These are phyloP conservation scores for Fonsecaea nubica DNA, from an alignment of 2,329 filamentous ascomycete genomes.

Conservation along the genomic window DNA sequence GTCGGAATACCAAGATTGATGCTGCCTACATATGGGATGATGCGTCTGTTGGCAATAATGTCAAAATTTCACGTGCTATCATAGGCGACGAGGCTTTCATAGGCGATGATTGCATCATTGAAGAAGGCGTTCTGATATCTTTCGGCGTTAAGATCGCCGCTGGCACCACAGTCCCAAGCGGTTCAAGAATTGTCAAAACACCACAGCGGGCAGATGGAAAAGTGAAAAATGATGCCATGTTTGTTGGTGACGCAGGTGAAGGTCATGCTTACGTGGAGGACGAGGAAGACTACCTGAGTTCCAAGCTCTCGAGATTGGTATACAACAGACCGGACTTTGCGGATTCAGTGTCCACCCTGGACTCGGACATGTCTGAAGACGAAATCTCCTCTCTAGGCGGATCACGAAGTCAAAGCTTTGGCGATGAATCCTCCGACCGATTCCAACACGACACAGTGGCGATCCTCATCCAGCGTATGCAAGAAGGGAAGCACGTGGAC, in stretches of 20 bases:
- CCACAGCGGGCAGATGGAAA: constrained; percentile 15
- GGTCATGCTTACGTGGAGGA: constrained; percentile 70
- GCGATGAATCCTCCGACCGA: constrained; percentile 60
- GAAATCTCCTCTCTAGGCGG: constrained; percentile 48
- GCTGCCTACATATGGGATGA: constrained; percentile 90
- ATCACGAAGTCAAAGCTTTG: constrained; percentile 72
- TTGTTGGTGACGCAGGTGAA: constrained; percentile 62
- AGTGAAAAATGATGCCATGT: constrained; percentile 59
- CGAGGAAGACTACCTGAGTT: constrained; percentile 69
- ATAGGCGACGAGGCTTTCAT: constrained; percentile 75
- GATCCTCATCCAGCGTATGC: constrained; percentile 84
- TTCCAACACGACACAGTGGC: constrained; percentile 89
- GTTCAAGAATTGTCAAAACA: constrained; percentile 33
- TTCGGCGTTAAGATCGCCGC: constrained; percentile 68
- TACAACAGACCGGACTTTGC: constrained; percentile 60
- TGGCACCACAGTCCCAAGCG: constrained; percentile 42
- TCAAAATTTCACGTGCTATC: constrained; percentile 73
- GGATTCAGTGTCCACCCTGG: constrained; percentile 69
- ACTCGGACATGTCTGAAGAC: constrained; percentile 59
- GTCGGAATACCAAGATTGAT: constrained; percentile 78
- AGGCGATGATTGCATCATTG: constrained; percentile 72
- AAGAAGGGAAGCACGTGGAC: constrained; percentile 72
- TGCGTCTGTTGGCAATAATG: constrained; percentile 75
- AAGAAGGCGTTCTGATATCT: constrained; percentile 77
- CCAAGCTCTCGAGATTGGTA: constrained; percentile 59